Percentiles rank a stretch among this genome's conserved stretches.
phyloP scores from a whole-genome alignment of 441 rosid genomes.

The Sinapis alba region DNA sequence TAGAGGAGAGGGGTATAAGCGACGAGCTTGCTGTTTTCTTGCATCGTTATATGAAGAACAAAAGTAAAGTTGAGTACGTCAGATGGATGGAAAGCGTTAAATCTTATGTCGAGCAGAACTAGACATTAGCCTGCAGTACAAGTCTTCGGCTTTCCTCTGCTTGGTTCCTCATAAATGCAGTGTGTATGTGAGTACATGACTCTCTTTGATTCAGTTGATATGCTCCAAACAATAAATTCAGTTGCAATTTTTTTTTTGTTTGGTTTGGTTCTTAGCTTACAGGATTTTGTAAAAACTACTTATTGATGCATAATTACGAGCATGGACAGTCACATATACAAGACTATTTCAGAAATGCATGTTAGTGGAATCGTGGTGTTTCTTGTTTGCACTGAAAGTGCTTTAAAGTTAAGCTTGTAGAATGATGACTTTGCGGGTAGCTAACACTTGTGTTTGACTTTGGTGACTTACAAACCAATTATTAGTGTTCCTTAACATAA shows the following conservation, averaged over 20 bases:
- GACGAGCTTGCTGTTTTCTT: conserved; percentile 73
- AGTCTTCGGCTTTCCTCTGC: background rate
- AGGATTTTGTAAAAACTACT: background rate
- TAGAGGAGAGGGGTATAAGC: conserved; percentile 68
- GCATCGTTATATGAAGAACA: conserved; percentile 74
- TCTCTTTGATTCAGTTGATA: conserved; percentile 4
- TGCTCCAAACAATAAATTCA: background rate
- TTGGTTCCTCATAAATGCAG: background rate
- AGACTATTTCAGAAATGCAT: background rate
- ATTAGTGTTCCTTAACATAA: conserved; percentile 55
- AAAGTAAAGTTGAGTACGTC: conserved; percentile 58
- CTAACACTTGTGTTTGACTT: conserved; percentile 5
- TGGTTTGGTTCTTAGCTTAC: background rate
- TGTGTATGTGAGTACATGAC: conserved; percentile 17
- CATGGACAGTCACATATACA: background rate
- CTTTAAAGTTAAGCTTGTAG: background rate
- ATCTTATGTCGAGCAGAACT: conserved; percentile 62
- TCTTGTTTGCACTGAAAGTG: background rate
- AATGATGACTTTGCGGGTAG: background rate
- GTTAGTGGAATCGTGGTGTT: background rate
- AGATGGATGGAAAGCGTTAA: conserved; percentile 76
- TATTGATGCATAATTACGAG: background rate
- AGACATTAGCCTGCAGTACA: conserved; percentile 29
- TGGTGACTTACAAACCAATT: conserved; percentile 35
- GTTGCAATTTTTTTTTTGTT: background rate